Conservation (phyloP, 2,329 filamentous ascomycete species). For the Pseudonectria foliicola region DNA sequence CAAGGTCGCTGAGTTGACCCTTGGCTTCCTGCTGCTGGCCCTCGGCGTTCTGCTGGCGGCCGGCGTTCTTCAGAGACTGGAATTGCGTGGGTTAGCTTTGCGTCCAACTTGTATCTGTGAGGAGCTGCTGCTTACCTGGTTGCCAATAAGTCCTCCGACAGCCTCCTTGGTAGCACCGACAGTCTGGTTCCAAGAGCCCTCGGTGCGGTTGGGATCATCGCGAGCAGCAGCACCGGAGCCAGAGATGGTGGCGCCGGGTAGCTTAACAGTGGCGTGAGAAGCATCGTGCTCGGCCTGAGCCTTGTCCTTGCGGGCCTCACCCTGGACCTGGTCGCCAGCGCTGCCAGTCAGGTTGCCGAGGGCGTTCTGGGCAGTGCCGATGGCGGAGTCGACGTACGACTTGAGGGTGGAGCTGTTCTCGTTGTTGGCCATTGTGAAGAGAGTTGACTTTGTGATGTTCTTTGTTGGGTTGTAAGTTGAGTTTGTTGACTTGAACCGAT, state of each 20-base stretch:
- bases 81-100: conserved; percentile 3
- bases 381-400: conserved; percentile 67
- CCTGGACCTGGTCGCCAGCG: conserved; percentile 58
- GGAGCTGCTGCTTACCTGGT: conserved; percentile 44
- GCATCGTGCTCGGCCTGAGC: conserved; percentile 62
- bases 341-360: conserved; percentile 69
- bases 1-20: conserved; percentile 69
- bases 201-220: conserved; percentile 64
- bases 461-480: conserved; percentile 1
- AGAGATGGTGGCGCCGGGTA: conserved; percentile 65
- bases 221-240: conserved; percentile 61
- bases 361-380: conserved; percentile 64
- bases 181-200: conserved; percentile 82
- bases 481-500: conserved; percentile 3
- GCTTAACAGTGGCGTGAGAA: conserved; percentile 67
- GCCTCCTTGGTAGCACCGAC: conserved; percentile 80
- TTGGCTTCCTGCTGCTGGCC: conserved; percentile 77
- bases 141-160: conserved; percentile 67
- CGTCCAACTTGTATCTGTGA: neutral
- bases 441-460: conserved; percentile 2
- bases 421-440: conserved; percentile 25
- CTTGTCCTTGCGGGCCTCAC: conserved; percentile 57
- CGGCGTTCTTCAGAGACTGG: conserved; percentile 62
- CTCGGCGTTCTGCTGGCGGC: conserved; percentile 69
- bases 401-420: conserved; percentile 63